Conservation (phyloP, 352 stramenopile genomes). For the Pythium guiyangense region DNA sequence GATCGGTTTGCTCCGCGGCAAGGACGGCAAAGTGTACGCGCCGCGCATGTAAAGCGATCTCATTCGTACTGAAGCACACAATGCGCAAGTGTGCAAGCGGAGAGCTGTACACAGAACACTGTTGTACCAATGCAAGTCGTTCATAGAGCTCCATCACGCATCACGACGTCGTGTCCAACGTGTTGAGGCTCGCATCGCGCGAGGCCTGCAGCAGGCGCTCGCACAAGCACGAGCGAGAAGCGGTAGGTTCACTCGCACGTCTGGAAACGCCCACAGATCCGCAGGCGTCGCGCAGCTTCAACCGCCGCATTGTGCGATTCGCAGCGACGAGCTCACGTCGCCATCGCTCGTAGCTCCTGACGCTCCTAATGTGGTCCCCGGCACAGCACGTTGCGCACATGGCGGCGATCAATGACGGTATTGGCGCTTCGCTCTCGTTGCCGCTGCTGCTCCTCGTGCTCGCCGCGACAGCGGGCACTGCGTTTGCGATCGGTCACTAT, state of each 20-base stretch:
- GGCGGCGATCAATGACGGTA: neutral
- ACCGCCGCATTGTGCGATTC: neutral
- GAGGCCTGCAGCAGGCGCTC: no score
- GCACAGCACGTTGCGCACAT: neutral
- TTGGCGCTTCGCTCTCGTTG: neutral
- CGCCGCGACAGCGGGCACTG: neutral
- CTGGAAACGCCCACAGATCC: no score
- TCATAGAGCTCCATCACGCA: no score
- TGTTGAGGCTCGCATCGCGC: no score
- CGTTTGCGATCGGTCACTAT: neutral
- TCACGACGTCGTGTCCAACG: no score
- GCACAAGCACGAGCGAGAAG: no score
- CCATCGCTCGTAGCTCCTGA: no score
- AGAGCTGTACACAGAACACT: neutral
- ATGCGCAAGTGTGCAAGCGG: neutral
- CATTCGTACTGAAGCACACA: neutral
- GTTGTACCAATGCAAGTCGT: no score
- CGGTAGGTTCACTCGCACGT: no score
- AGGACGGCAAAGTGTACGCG: conserved; percentile 76
- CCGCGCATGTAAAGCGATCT: conserved; percentile 14
- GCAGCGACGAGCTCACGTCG: no score
- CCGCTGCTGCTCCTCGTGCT: neutral
- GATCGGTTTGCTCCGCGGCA: conserved; percentile 79
- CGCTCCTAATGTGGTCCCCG: neutral
- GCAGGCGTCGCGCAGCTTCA: no score